Percentiles rank a stretch among this genome's conserved stretches.
These are phyloP conservation scores for Malus hybrid DNA, from an alignment of 331 rosid genomes.

Conservation along the genomic window DNA sequence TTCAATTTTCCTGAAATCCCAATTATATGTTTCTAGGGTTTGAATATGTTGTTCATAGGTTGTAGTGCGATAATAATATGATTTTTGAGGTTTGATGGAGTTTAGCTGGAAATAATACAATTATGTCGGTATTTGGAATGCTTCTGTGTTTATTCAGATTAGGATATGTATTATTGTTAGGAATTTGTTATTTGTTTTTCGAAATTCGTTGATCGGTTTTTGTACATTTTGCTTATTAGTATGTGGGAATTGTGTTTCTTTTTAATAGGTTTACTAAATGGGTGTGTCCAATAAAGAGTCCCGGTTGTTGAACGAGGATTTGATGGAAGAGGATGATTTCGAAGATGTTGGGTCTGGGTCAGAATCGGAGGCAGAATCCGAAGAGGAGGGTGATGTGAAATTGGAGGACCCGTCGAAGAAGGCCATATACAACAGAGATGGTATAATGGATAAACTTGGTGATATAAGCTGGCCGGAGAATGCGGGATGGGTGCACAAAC, in stretches of 20 bases:
- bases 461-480: slow-evolving; percentile 66
- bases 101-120: background rate
- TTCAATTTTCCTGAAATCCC: background rate
- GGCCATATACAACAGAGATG: slow-evolving; percentile 46
- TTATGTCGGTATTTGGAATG: background rate
- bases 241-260: background rate
- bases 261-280: slow-evolving; percentile 21
- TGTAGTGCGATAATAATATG: background rate
- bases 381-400: slow-evolving; percentile 41
- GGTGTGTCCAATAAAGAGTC: slow-evolving; percentile 8
- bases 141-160: background rate
- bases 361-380: slow-evolving; percentile 39
- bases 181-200: background rate
- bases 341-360: slow-evolving; percentile 25
- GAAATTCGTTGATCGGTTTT: background rate
- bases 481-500: slow-evolving; percentile 38
- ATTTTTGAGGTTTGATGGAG: background rate
- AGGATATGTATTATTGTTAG: too few relatives aligned
- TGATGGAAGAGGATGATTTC: slow-evolving; percentile 10
- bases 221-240: background rate
- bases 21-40: background rate
- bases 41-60: background rate
- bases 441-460: slow-evolving; percentile 60
- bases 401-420: slow-evolving; percentile 47
- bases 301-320: slow-evolving; percentile 10